Evolutionary conservation across 192 early-diverging fungal genomes (phyloP).

Genomic region (Coemansia sp.): DNA sequence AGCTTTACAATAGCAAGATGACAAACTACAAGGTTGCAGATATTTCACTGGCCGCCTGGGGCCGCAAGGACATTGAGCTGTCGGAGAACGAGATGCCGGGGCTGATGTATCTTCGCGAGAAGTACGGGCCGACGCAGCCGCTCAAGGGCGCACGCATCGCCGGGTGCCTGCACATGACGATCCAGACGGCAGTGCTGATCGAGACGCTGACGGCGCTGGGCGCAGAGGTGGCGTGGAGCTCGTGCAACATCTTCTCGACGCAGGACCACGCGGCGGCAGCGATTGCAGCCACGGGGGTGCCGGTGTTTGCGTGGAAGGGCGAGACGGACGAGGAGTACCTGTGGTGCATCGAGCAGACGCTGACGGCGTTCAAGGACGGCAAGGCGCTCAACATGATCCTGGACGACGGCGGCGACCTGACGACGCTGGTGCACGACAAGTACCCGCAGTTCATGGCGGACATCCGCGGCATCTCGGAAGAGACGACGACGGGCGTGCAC

Average conservation of each 20-base stretch:
- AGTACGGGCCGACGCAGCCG: slow-evolving; percentile 87
- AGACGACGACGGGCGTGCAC: slow-evolving; percentile 99
- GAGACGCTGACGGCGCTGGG: slow-evolving; percentile 94
- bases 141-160: slow-evolving; percentile 94
- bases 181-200: slow-evolving; percentile 98
- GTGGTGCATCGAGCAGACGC: slow-evolving; percentile 98
- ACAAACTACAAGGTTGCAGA: slow-evolving; percentile 69
- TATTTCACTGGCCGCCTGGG: slow-evolving; percentile 92
- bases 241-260: slow-evolving; percentile 96
- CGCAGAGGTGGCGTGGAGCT: slow-evolving; percentile 88
- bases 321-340: slow-evolving; percentile 99
- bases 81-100: slow-evolving; percentile 99
- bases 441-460: slow-evolving; percentile 82
- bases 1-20: slow-evolving; percentile 16
- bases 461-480: slow-evolving; percentile 96
- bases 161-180: slow-evolving; percentile 99
- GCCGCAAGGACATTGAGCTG: slow-evolving; percentile 93
- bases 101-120: slow-evolving; percentile 88
- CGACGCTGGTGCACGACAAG: slow-evolving; percentile 92
- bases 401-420: slow-evolving; percentile 99
- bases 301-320: slow-evolving; percentile 99
- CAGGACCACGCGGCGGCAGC: slow-evolving; percentile 99
- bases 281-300: slow-evolving; percentile 93
- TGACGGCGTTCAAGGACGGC: slow-evolving; percentile 87
- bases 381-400: slow-evolving; percentile 98